Percentiles rank a stretch among this genome's conserved stretches.
Conservation (phyloP, 148 eudicot genomes). For the Amaranthus palmeri region DNA sequence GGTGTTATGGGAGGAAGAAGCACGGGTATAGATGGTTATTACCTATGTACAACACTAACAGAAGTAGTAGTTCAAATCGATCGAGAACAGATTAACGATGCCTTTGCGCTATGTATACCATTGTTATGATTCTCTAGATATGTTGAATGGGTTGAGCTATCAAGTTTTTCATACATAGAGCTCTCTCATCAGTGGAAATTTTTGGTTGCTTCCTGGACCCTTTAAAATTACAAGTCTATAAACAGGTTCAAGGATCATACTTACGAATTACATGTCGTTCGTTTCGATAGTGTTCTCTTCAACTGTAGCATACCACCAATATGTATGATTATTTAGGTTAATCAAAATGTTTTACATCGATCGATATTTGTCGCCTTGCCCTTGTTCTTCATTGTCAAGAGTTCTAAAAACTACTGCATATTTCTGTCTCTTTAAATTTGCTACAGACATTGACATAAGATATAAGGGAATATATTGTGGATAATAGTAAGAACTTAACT, state of each 20-base stretch:
- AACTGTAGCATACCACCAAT: slow-evolving; percentile 12
- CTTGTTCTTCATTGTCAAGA: too few relatives aligned
- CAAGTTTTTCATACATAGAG: slow-evolving; percentile 15
- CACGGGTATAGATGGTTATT: slow-evolving; percentile 55
- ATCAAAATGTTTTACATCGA: slow-evolving; percentile 4
- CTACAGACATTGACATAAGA: too few relatives aligned
- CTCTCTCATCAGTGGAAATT: slow-evolving; percentile 11
- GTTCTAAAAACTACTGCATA: too few relatives aligned
- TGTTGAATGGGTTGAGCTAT: slow-evolving; percentile 20
- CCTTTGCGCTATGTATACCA: slow-evolving; percentile 17
- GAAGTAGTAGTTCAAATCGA: slow-evolving; percentile 38
- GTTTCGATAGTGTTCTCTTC: neutral
- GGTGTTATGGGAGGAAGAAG: slow-evolving; percentile 76
- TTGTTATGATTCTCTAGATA: neutral
- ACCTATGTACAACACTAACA: slow-evolving; percentile 64
- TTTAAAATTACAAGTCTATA: slow-evolving; percentile 9
- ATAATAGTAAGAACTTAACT: too few relatives aligned
- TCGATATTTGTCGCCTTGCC: too few relatives aligned
- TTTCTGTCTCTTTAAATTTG: too few relatives aligned
- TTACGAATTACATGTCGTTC: neutral
- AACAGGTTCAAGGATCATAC: slow-evolving; percentile 14
- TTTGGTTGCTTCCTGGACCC: slow-evolving; percentile 18
- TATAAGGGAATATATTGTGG: too few relatives aligned
- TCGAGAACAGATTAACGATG: slow-evolving; percentile 60
- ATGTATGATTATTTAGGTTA: slow-evolving; percentile 10